phyloP scores from a whole-genome alignment of 306 rosid genomes.

The Dalbergia cultrata region DNA sequence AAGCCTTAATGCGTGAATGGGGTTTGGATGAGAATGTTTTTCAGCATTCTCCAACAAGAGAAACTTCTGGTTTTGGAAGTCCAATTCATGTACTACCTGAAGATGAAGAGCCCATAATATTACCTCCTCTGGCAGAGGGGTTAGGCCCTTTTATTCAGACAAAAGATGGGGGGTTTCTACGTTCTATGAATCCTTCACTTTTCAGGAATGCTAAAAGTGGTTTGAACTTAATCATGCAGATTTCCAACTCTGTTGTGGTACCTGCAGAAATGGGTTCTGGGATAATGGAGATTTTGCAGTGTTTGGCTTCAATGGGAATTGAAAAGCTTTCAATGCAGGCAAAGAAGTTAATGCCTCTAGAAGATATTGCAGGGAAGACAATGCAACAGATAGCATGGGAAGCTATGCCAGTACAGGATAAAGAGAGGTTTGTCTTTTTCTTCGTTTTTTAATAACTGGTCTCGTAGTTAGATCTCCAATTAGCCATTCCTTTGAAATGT shows the following conservation, averaged over 20 bases:
- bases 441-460: slow-evolving; percentile 13
- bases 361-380: slow-evolving; percentile 91
- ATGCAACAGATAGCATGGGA: slow-evolving; percentile 95
- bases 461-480: slow-evolving; percentile 17
- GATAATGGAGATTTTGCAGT: slow-evolving; percentile 76
- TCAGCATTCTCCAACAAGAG: slow-evolving; percentile 77
- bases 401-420: slow-evolving; percentile 63
- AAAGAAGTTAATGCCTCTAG: slow-evolving; percentile 86
- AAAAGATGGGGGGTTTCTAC: slow-evolving; percentile 81
- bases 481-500: slow-evolving; percentile 4
- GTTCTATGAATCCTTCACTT: slow-evolving; percentile 83
- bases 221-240: slow-evolving; percentile 86
- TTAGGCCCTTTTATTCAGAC: slow-evolving; percentile 84
- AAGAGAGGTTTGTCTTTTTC: slow-evolving; percentile 63
- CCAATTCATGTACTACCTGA: slow-evolving; percentile 64
- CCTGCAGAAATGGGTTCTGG: slow-evolving; percentile 98
- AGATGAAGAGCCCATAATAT: slow-evolving; percentile 62
- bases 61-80: slow-evolving; percentile 71
- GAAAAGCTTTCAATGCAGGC: slow-evolving; percentile 98
- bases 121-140: slow-evolving; percentile 89
- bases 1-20: slow-evolving; percentile 89
- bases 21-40: slow-evolving; percentile 84
- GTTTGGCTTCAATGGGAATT: slow-evolving; percentile 83
- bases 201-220: slow-evolving; percentile 69
- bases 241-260: slow-evolving; percentile 86